These are phyloP conservation scores for Mucor lusitanicus DNA, from an alignment of 371 early-diverging fungal genomes.

Conservation along the genomic window DNA sequence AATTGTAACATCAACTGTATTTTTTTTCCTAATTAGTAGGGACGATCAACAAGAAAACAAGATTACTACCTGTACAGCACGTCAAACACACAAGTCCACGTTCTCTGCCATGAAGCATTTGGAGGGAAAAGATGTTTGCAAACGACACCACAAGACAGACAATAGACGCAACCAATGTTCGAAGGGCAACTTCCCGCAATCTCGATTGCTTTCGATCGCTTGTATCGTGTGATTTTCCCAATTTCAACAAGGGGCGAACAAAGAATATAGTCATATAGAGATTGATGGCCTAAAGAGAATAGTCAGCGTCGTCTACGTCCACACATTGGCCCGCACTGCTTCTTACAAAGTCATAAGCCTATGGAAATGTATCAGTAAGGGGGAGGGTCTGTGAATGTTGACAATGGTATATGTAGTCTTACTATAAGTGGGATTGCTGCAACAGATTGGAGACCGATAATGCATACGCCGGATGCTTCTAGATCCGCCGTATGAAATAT, in stretches of 20 bases:
- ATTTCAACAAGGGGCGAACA: slow-evolving; percentile 37
- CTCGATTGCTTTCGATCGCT: slow-evolving; percentile 38
- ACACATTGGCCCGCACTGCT: background rate
- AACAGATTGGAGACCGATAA: slow-evolving; percentile 47
- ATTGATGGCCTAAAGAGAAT: slow-evolving; percentile 35
- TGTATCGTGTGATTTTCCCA: slow-evolving; percentile 8
- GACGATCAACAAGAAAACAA: background rate
- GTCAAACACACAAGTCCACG: slow-evolving; percentile 55
- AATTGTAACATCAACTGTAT: slow-evolving; percentile 57
- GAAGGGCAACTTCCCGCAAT: slow-evolving; percentile 46
- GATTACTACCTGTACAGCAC: slow-evolving; percentile 34
- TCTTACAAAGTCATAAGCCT: slow-evolving; percentile 46
- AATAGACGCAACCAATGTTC: slow-evolving; percentile 51
- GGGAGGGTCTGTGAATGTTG: background rate
- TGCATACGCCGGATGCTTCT: slow-evolving; percentile 40
- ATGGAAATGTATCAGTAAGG: background rate
- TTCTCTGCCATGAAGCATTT: slow-evolving; percentile 46
- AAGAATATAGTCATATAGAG: slow-evolving; percentile 54
- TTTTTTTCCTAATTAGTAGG: background rate
- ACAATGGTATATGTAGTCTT: slow-evolving; percentile 3
- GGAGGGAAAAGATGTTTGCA: slow-evolving; percentile 49
- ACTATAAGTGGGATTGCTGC: slow-evolving; percentile 54
- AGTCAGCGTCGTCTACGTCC: background rate
- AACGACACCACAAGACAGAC: slow-evolving; percentile 49
- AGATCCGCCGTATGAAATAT: slow-evolving; percentile 43